These are phyloP conservation scores for Carex parvula DNA, from an alignment of 176 grass and related monocot species.

Conservation along the genomic window DNA sequence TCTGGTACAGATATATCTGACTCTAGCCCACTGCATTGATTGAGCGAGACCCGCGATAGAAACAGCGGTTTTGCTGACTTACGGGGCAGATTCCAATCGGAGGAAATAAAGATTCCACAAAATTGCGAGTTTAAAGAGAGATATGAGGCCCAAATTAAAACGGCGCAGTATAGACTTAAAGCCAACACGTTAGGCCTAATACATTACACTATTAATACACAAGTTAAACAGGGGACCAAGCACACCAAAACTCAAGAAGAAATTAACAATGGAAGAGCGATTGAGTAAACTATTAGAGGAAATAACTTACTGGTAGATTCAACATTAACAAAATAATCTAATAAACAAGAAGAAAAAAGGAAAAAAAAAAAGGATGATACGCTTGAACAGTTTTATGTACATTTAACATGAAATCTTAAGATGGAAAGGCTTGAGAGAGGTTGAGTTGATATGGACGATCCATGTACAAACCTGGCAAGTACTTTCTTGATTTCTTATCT, in stretches of 20 bases:
- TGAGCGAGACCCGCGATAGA: too few species aligned
- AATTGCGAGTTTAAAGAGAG: too few species aligned
- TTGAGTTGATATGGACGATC: neutral
- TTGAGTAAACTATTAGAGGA: neutral
- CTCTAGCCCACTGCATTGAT: neutral
- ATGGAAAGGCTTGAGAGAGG: neutral
- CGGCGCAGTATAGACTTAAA: neutral
- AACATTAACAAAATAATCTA: slow-evolving; percentile 12
- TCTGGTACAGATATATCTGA: neutral
- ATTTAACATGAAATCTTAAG: neutral
- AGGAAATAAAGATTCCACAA: too few species aligned
- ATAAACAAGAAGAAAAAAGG: neutral
- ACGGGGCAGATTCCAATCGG: too few species aligned
- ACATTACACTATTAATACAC: neutral
- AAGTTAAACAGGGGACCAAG: neutral
- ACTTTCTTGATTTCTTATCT: slow-evolving; percentile 4
- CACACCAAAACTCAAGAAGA: neutral
- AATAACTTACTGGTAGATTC: slow-evolving; percentile 3
- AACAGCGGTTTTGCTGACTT: too few species aligned
- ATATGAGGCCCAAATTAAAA: neutral
- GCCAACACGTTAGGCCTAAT: neutral
- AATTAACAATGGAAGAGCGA: neutral
- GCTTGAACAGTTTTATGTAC: slow-evolving; percentile 14
- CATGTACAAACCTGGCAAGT: neutral
- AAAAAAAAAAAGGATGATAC: neutral